These are phyloP conservation scores for Biscogniauxia marginata DNA, from an alignment of 2,329 filamentous ascomycete genomes.

Conservation along the genomic window DNA sequence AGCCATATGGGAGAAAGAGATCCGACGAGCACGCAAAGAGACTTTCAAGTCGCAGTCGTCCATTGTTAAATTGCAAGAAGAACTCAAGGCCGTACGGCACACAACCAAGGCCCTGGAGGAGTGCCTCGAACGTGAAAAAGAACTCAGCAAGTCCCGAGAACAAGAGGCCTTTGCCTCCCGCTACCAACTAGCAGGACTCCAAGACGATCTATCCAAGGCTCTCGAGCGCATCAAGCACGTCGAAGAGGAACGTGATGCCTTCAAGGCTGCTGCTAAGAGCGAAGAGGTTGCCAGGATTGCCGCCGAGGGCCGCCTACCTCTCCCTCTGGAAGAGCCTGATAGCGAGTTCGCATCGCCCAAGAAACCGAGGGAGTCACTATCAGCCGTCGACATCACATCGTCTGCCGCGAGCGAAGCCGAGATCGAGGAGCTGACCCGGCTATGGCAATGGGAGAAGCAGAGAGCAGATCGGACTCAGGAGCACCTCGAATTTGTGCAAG, in stretches of 20 bases:
- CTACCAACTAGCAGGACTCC: constrained; percentile 62
- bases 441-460: constrained; percentile 58
- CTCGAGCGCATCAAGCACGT: constrained; percentile 62
- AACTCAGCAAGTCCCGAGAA: constrained; percentile 59
- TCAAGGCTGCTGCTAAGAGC: constrained; percentile 69
- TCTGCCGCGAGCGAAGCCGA: constrained; percentile 57
- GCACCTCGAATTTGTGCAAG: constrained; percentile 71
- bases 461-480: constrained; percentile 69
- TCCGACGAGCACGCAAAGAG: constrained; percentile 67
- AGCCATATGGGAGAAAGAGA: constrained; percentile 71
- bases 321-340: constrained; percentile 54
- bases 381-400: constrained; percentile 50
- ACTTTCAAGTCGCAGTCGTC: constrained; percentile 71
- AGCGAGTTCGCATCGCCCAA: constrained; percentile 64
- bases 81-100: constrained; percentile 61
- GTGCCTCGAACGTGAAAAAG: constrained; percentile 61
- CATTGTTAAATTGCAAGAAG: constrained; percentile 70
- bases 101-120: constrained; percentile 57
- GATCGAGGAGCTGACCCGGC: constrained; percentile 53
- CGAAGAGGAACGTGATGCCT: constrained; percentile 72
- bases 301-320: constrained; percentile 66
- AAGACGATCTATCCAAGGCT: constrained; percentile 66
- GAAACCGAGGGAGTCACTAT: constrained; percentile 50
- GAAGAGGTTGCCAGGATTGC: constrained; percentile 73
- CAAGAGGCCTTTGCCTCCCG: constrained; percentile 68